Evolutionary conservation across 2,329 filamentous ascomycete genomes (phyloP).

Genomic region (Penicillium sp.): DNA sequence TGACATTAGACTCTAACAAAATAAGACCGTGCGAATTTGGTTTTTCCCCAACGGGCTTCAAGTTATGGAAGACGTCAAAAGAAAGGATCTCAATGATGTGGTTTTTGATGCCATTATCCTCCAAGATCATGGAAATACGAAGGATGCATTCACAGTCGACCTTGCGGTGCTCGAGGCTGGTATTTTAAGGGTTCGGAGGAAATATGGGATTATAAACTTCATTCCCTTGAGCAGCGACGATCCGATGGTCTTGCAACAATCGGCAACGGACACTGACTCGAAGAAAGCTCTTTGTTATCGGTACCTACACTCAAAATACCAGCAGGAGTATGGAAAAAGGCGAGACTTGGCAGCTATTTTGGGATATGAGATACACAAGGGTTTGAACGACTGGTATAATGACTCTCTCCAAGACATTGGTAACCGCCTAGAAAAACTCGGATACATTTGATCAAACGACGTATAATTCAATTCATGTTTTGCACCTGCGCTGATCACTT

Average conservation of each 20-base stretch:
- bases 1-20: too few species aligned
- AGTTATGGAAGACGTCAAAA: too few species aligned
- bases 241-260: neutral
- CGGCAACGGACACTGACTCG: neutral
- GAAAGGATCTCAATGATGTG: too few species aligned
- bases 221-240: slow-evolving; percentile 2
- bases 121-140: too few species aligned
- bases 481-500: too few species aligned
- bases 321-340: neutral
- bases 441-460: neutral
- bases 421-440: neutral
- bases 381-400: neutral
- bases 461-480: neutral
- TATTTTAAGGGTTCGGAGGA: neutral
- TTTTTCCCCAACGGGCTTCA: too few species aligned
- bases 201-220: neutral
- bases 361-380: neutral
- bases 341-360: neutral
- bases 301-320: neutral
- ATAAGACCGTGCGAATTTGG: too few species aligned
- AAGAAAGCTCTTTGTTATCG: slow-evolving; percentile 4
- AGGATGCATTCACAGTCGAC: neutral
- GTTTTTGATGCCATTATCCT: too few species aligned
- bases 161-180: neutral
- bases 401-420: neutral